Percentiles rank a stretch among this genome's conserved stretches.
phyloP scores from a whole-genome alignment of 306 rosid genomes.

The Quercus aquifolioides region DNA sequence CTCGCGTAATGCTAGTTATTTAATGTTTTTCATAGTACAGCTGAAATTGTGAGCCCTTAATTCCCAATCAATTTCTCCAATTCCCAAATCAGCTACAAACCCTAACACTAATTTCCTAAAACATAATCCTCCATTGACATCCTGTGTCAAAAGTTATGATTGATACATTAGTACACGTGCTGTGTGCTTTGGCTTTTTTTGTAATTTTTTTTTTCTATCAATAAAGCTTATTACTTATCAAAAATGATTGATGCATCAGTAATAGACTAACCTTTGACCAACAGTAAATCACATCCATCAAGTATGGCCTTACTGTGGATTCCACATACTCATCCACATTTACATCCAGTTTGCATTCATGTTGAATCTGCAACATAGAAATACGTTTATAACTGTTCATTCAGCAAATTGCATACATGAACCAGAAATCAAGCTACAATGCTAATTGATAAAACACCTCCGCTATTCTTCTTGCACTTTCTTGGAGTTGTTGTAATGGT shows the following conservation, averaged over 20 bases:
- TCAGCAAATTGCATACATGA: not conserved
- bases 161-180: not conserved
- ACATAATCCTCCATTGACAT: too few species aligned
- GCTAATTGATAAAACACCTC: conserved; percentile 53
- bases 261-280: conserved; percentile 90
- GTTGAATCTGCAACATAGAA: conserved; percentile 69
- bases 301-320: conserved; percentile 88
- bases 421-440: conserved; percentile 2
- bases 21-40: too few species aligned
- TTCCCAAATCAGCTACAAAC: too few species aligned
- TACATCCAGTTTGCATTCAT: conserved; percentile 89
- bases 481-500: conserved; percentile 96
- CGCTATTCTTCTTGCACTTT: conserved; percentile 93
- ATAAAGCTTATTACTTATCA: too few species aligned
- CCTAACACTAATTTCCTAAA: too few species aligned
- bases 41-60: too few species aligned
- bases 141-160: too few species aligned
- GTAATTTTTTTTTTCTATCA: too few species aligned
- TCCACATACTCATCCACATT: conserved; percentile 89
- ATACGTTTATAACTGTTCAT: conserved; percentile 2
- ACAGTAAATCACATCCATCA: conserved; percentile 94
- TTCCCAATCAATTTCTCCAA: too few species aligned
- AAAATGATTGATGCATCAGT: not conserved
- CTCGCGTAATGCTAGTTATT: too few species aligned
- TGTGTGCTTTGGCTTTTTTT: too few species aligned